Percentiles rank a stretch among this genome's conserved stretches.
Evolutionary conservation across 2,329 filamentous ascomycete genomes (phyloP).

Genomic region (Diplodia corticola): DNA sequence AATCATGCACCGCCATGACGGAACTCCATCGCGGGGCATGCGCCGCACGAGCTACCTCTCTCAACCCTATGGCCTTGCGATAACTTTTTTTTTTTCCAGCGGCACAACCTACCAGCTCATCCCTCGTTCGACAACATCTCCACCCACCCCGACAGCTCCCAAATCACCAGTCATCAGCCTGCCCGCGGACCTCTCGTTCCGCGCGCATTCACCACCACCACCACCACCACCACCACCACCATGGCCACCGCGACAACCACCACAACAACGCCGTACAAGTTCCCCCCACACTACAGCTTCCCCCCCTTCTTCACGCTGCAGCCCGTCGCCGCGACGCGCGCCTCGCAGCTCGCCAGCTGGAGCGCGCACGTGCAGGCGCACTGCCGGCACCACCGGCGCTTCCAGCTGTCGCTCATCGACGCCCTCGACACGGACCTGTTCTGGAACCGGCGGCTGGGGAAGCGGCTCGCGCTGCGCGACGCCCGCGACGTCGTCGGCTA

Average conservation of each 20-base stretch:
- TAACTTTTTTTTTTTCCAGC: background rate
- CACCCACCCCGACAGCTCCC: background rate
- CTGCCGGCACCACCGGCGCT: constrained; percentile 75
- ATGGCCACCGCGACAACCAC: constrained; percentile 22
- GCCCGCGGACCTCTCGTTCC: background rate
- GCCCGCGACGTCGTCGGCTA: constrained; percentile 56
- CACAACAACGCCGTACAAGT: constrained; percentile 37
- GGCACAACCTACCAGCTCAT: background rate
- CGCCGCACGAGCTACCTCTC: background rate
- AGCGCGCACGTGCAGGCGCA: constrained; percentile 80
- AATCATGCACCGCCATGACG: constrained; percentile 14
- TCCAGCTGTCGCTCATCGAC: constrained; percentile 68
- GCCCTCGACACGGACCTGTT: constrained; percentile 61
- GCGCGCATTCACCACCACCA: background rate
- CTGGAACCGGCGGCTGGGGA: constrained; percentile 46
- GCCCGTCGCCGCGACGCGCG: constrained; percentile 65
- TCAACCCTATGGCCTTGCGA: background rate
- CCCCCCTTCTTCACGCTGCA: constrained; percentile 85
- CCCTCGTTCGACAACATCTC: too few species aligned
- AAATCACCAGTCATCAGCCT: background rate
- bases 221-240: background rate
- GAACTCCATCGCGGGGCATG: constrained; percentile 6
- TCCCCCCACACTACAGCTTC: constrained; percentile 64
- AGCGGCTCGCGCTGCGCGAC: constrained; percentile 54
- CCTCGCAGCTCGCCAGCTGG: constrained; percentile 82